A percentile compares a stretch with the other conserved stretches of the same genome.
Conservation (phyloP, 2,329 filamentous ascomycete genomes). For the Hymenoscyphus albidus region DNA sequence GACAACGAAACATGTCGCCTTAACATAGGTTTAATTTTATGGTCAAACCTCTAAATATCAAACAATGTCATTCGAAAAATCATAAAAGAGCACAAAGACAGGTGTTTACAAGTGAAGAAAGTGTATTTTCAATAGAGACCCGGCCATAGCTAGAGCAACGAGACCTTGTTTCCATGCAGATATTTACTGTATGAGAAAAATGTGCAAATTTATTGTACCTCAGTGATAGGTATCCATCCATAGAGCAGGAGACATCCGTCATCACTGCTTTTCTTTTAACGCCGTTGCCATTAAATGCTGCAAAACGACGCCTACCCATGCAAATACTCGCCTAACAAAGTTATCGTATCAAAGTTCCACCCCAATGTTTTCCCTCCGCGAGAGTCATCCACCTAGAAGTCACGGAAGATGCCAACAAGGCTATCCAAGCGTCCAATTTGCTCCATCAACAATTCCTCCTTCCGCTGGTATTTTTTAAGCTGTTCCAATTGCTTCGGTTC, state of each 20-base stretch:
- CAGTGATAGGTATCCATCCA: slow-evolving; percentile 6
- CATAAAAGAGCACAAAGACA: background rate
- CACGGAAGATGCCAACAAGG: slow-evolving; percentile 75
- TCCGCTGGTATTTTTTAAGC: slow-evolving; percentile 54
- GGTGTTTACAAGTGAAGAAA: background rate
- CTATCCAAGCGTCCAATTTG: slow-evolving; percentile 82
- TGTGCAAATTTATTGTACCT: slow-evolving; percentile 16
- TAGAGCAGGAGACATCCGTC: slow-evolving; percentile 6
- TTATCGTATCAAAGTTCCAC: slow-evolving; percentile 13
- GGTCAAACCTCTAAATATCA: background rate
- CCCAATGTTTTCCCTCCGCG: background rate
- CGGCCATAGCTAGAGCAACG: background rate
- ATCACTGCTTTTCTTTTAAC: slow-evolving; percentile 14
- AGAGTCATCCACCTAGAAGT: slow-evolving; percentile 51
- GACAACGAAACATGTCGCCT: background rate
- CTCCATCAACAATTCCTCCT: slow-evolving; percentile 70
- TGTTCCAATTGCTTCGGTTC: slow-evolving; percentile 67
- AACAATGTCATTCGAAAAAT: background rate
- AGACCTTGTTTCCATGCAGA: slow-evolving; percentile 1
- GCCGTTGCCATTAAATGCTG: slow-evolving; percentile 18
- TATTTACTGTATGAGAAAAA: background rate
- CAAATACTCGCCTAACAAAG: slow-evolving; percentile 17
- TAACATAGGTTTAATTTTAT: background rate
- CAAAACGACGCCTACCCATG: slow-evolving; percentile 24
- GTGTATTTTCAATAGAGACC: background rate